Conservation (phyloP, 345 rosid species). For the Lumnitzera racemosa region DNA sequence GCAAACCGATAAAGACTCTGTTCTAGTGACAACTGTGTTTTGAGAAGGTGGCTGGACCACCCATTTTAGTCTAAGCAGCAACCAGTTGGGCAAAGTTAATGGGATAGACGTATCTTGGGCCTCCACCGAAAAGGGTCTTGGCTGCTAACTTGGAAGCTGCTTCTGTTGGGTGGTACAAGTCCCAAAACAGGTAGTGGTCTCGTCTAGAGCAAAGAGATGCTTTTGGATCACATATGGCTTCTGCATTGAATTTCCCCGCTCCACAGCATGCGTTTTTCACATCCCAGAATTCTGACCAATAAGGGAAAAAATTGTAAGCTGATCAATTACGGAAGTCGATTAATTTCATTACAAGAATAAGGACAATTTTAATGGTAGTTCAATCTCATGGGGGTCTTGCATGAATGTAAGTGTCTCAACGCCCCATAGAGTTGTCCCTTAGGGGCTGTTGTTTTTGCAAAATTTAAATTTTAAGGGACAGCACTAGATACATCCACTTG, state of each 20-base stretch:
- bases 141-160: constrained; percentile 45
- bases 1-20: background rate
- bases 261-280: constrained; percentile 39
- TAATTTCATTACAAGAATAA: background rate
- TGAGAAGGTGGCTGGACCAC: background rate
- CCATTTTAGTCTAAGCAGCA: constrained; percentile 11
- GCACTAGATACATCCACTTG: no score
- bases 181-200: constrained; percentile 42
- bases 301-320: background rate
- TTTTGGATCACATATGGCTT: constrained; percentile 15
- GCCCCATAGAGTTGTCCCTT: no score
- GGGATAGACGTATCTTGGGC: constrained; percentile 29
- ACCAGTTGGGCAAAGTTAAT: constrained; percentile 41
- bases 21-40: background rate
- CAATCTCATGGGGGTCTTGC: no score
- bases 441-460: no score
- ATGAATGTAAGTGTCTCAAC: no score
- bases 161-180: constrained; percentile 37
- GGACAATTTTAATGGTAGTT: no score
- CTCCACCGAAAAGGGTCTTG: constrained; percentile 30
- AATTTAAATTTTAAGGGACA: no score
- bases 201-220: constrained; percentile 30
- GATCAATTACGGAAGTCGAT: background rate
- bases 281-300: constrained; percentile 32
- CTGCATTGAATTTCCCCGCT: constrained; percentile 20